Percentiles rank a stretch among this genome's conserved stretches.
These are phyloP conservation scores for Rhododendron mucronatum DNA, from an alignment of 148 eudicot species.

Conservation along the genomic window DNA sequence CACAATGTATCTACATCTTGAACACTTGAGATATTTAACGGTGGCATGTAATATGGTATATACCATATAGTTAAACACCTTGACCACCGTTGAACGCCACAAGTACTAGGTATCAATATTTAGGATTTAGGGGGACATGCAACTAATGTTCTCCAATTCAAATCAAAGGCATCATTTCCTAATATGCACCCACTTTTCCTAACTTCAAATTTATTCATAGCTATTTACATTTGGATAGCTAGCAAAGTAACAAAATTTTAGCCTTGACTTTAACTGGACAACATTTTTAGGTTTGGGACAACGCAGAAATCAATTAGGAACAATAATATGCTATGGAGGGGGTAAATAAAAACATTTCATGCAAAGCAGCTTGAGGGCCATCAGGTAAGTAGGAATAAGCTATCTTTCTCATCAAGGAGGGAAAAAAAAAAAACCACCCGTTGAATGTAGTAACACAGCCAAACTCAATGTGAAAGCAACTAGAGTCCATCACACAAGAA, in stretches of 20 bases:
- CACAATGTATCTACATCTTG: neutral
- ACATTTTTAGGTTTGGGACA: neutral
- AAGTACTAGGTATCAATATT: neutral
- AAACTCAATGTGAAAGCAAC: neutral
- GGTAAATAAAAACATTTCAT: neutral
- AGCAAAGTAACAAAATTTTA: neutral
- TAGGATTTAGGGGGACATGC: neutral
- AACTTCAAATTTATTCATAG: neutral
- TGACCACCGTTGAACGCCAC: neutral
- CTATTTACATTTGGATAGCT: neutral
- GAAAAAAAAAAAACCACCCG: no score
- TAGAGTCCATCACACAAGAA: neutral
- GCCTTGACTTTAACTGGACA: neutral
- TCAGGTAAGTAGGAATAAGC: neutral
- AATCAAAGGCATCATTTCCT: neutral
- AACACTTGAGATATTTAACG: neutral
- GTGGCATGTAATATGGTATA: neutral
- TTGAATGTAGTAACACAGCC: neutral
- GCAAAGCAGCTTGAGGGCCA: neutral
- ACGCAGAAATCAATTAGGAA: neutral
- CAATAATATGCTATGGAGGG: neutral
- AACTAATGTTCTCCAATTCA: neutral
- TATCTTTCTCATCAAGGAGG: neutral
- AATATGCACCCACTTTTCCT: neutral
- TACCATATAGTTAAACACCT: neutral